phyloP scores from a whole-genome alignment of 2,329 filamentous ascomycete genomes.

The Xylariaceae sp. region DNA sequence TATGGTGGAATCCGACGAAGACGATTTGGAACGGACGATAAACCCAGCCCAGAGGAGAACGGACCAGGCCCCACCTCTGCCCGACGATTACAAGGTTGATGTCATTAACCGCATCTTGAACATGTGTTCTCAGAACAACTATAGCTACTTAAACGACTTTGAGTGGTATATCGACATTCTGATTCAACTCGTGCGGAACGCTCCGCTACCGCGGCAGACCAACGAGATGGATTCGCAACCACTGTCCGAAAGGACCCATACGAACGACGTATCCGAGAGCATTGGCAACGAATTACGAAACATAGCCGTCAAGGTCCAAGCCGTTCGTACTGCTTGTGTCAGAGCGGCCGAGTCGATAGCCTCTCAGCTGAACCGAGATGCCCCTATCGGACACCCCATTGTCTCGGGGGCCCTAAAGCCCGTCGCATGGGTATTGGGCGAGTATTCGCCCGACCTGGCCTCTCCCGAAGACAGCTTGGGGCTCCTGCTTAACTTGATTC shows the following conservation, averaged over 20 bases:
- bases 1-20: conserved; percentile 41
- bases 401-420: conserved; percentile 64
- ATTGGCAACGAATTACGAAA: conserved; percentile 86
- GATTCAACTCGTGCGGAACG: conserved; percentile 71
- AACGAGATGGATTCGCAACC: conserved; percentile 27
- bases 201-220: conserved; percentile 40
- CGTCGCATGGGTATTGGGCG: conserved; percentile 78
- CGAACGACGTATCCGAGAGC: conserved; percentile 51
- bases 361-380: conserved; percentile 45
- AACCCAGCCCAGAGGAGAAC: conserved; percentile 24
- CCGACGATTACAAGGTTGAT: conserved; percentile 77
- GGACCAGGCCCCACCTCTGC: conserved; percentile 53
- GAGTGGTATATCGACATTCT: conserved; percentile 96
- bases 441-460: conserved; percentile 69
- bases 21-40: conserved; percentile 37
- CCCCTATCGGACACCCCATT: conserved; percentile 47
- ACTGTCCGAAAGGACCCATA: conserved; percentile 21
- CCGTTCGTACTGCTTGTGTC: conserved; percentile 71
- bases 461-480: conserved; percentile 66
- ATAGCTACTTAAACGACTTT: conserved; percentile 79
- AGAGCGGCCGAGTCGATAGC: conserved; percentile 74
- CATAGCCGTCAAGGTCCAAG: conserved; percentile 84
- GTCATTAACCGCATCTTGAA: conserved; percentile 76
- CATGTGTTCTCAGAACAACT: conserved; percentile 88
- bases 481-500: conserved; percentile 60